Evolutionary conservation across 2,329 filamentous ascomycete genomes (phyloP).

Genomic region (Ceratocystiopsis minuta): DNA sequence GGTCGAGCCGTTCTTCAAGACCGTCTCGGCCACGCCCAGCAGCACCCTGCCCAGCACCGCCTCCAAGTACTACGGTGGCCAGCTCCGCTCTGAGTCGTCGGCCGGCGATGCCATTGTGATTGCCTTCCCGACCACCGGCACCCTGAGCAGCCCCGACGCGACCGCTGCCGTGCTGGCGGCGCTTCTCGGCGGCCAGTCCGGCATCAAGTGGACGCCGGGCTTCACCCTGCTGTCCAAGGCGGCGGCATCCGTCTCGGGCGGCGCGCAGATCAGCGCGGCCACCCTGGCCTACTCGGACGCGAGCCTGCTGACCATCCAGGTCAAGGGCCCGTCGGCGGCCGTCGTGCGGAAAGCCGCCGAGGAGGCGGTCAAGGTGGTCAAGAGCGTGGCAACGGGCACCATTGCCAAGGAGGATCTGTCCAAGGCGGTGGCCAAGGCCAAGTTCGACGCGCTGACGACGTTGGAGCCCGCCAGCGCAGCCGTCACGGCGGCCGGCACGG

Average conservation of each 20-base stretch:
- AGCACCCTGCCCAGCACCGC: constrained; percentile 39
- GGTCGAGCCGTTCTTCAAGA: constrained; percentile 82
- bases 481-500: constrained; percentile 68
- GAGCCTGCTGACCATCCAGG: constrained; percentile 69
- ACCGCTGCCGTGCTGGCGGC: constrained; percentile 75
- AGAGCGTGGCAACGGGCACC: constrained; percentile 59
- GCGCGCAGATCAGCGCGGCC: constrained; percentile 49
- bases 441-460: constrained; percentile 75
- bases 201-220: constrained; percentile 88
- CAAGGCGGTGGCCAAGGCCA: constrained; percentile 84
- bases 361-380: constrained; percentile 63
- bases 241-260: constrained; percentile 41
- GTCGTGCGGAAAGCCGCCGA: constrained; percentile 58
- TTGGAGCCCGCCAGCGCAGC: constrained; percentile 62
- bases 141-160: constrained; percentile 66
- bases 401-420: constrained; percentile 70
- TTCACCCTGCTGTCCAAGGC: constrained; percentile 83
- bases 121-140: constrained; percentile 80
- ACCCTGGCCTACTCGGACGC: constrained; percentile 86
- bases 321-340: constrained; percentile 49
- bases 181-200: constrained; percentile 76
- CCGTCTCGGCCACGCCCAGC: constrained; percentile 36
- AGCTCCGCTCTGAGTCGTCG: constrained; percentile 69
- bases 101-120: constrained; percentile 71
- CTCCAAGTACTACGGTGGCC: constrained; percentile 83